Base-by-base conservation (phyloP, 371 early-diverging fungal species). In the Pancytospora philotis region DNA sequence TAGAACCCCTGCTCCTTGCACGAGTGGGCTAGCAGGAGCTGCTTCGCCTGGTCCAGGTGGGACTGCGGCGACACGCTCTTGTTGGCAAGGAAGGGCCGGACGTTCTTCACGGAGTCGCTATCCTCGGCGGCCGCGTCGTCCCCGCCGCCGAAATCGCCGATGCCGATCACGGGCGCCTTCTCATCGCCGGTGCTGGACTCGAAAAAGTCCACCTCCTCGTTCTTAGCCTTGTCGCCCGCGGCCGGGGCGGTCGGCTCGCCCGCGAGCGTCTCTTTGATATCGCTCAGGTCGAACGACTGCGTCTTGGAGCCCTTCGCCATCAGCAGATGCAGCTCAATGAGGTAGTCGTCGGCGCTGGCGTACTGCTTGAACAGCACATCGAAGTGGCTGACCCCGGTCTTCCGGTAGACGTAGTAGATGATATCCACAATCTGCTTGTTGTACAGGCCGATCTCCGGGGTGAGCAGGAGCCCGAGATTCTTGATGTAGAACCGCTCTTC, bases 391-490 rank as follows among this genome's bases (percentile, higher is more conserved):
- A 38, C 27, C 35, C 34, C 61, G 2, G 52, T 60, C 39, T 65
- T 66, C 13, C 22, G 55, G 49, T 59, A 74, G 2, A 69, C 45
- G 51, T 51, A 74, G 3, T 56, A 45, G 25, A 74, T 39, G 27
- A 74, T 31, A 69, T 74, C 74, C 34, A 74, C 70, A 13, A 68
- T 51, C 56, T 63, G 55, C 41, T 74, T 74, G 28, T 45, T 27
- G 49, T 37, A 63, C 0, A 41, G 13, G n/a, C 37, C 45, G 10
- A 69, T 28, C 19, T 69, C 37, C 16, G 74, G 74, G 13, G 1
- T 32, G 22, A 32, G 60, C 25, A 70, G 39, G 1, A 3, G 28
- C 30, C 41, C 19, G 10, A 66, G 28, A 66, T 51, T 32, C 3
- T 50, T 62, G 28, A 48, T 22, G 41, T 65, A 27, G 32, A 51